Conservation (phyloP, 1,139 yeast genomes). For the Pichia sp. region DNA sequence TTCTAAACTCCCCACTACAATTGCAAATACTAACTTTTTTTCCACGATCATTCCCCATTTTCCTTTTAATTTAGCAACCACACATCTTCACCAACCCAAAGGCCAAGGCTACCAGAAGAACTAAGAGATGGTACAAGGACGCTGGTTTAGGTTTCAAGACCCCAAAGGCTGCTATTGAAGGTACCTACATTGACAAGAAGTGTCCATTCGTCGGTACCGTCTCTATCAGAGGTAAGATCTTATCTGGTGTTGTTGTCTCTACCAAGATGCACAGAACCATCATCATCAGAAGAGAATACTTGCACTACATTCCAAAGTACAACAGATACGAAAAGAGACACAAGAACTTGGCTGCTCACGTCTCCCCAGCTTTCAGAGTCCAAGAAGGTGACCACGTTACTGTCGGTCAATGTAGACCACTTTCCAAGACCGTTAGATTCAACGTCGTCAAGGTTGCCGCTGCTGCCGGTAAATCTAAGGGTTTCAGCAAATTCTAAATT, state of each 20-base stretch:
- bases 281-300: constrained; percentile 99
- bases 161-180: constrained; percentile 98
- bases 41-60: too few species aligned
- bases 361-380: constrained; percentile 99
- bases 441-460: constrained; percentile 96
- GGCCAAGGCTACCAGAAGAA: constrained; percentile 96
- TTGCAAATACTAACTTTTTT: constrained; percentile 10
- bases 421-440: constrained; percentile 99
- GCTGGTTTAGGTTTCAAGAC: constrained; percentile 99
- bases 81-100: constrained; percentile 99
- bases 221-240: constrained; percentile 99
- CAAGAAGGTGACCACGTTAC: constrained; percentile 98
- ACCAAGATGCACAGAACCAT: constrained; percentile 99
- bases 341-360: constrained; percentile 99
- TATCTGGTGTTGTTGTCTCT: constrained; percentile 98
- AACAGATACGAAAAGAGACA: constrained; percentile 99
- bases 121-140: constrained; percentile 99
- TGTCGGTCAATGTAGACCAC: constrained; percentile 99
- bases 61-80: constrained; percentile 68
- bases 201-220: constrained; percentile 98
- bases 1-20: not conserved
- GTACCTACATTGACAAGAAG: constrained; percentile 99
- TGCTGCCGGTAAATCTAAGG: constrained; percentile 86
- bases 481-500: constrained; percentile 89
- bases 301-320: constrained; percentile 99